Evolutionary conservation across 345 rosid genomes (phyloP).

Genomic region (Citrus trifoliata): DNA sequence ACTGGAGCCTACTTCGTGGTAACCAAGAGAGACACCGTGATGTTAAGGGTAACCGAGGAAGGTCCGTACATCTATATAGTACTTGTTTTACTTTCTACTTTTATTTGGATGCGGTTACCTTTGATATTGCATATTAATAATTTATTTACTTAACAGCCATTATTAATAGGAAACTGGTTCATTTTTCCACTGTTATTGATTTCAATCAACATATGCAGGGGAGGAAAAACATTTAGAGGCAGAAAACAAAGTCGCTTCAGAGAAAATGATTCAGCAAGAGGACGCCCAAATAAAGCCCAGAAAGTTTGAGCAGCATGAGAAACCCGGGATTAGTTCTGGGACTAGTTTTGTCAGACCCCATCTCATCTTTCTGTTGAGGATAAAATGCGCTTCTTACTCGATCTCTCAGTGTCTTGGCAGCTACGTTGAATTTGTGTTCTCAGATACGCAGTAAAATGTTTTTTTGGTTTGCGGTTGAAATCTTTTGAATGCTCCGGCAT

Average conservation of each 20-base stretch:
- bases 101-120: background rate
- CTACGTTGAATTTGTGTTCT: background rate
- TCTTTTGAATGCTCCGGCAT: background rate
- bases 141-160: background rate
- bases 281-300: constrained; percentile 66
- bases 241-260: constrained; percentile 62
- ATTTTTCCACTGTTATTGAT: background rate
- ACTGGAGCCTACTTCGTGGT: constrained; percentile 65
- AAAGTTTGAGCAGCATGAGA: constrained; percentile 32
- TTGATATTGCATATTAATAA: background rate
- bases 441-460: background rate
- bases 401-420: background rate
- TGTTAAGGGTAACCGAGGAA: constrained; percentile 57
- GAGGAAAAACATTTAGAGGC: constrained; percentile 64
- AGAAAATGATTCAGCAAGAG: constrained; percentile 40
- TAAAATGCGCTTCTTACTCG: background rate
- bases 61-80: constrained; percentile 37
- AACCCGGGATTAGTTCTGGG: background rate
- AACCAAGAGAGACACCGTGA: constrained; percentile 51
- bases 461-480: background rate
- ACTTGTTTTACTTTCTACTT: background rate
- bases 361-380: background rate
- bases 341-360: constrained; percentile 2
- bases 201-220: constrained; percentile 37
- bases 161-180: background rate